phyloP scores from a whole-genome alignment of 768 basidiomycete genomes.

The Hypholoma sublateritium region DNA sequence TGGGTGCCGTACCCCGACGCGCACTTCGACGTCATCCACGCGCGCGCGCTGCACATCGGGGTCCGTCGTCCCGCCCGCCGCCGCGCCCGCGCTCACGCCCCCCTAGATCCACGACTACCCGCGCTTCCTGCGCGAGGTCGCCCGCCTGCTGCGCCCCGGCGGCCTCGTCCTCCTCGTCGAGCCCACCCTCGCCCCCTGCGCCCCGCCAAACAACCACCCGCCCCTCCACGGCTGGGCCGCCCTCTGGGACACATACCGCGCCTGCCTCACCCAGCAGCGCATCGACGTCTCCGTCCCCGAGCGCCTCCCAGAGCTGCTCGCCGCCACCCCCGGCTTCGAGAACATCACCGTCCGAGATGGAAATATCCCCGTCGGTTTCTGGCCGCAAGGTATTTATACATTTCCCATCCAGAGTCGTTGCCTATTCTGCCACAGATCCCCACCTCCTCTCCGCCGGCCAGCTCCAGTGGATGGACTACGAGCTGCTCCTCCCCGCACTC shows the following conservation, averaged over 20 bases:
- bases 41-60: conserved; percentile 66
- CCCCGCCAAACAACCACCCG: conserved; percentile 17
- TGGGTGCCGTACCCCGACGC: conserved; percentile 62
- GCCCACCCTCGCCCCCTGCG: conserved; percentile 48
- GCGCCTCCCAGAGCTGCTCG: conserved; percentile 50
- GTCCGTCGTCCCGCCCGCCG: conserved; percentile 35
- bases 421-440: conserved; percentile 39
- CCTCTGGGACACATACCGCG: conserved; percentile 62
- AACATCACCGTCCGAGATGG: conserved; percentile 54
- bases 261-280: conserved; percentile 48
- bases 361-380: conserved; percentile 67
- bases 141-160: conserved; percentile 67
- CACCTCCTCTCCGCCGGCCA: conserved; percentile 64
- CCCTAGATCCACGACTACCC: conserved; percentile 62
- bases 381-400: conserved; percentile 52
- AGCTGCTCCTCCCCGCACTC: conserved; percentile 62
- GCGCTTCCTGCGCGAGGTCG: conserved; percentile 58
- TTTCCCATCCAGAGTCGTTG: background rate
- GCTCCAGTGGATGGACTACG: conserved; percentile 73
- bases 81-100: conserved; percentile 9
- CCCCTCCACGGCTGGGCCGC: conserved; percentile 53
- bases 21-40: conserved; percentile 70
- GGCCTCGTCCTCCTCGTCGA: conserved; percentile 71
- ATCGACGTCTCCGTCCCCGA: conserved; percentile 61
- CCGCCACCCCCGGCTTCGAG: conserved; percentile 52